Evolutionary conservation across 306 rosid genomes (phyloP).

Genomic region (Clitoria ternatea): DNA sequence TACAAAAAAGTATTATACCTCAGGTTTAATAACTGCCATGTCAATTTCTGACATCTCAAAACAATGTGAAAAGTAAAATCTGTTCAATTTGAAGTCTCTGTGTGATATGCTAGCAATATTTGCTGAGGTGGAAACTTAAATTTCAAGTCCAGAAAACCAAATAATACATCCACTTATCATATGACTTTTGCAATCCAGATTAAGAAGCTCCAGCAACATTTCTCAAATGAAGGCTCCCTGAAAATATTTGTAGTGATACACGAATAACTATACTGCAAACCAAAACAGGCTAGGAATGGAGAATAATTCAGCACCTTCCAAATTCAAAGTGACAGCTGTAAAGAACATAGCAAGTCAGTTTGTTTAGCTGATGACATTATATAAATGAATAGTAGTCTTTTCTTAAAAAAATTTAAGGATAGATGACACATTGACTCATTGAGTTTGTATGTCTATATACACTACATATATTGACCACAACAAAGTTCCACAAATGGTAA

Average conservation of each 20-base stretch:
- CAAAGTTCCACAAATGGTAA: background rate
- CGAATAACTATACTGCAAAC: too few relatives aligned
- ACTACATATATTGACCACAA: background rate
- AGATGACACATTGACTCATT: background rate
- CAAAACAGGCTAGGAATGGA: background rate
- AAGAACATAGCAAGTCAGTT: constrained; percentile 15
- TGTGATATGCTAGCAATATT: constrained; percentile 9
- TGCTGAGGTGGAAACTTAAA: constrained; percentile 3
- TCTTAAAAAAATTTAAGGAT: background rate
- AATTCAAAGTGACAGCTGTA: background rate
- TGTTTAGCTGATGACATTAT: background rate
- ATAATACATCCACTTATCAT: constrained; percentile 11
- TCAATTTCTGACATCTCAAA: constrained; percentile 76
- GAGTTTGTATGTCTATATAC: background rate
- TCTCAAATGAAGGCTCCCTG: constrained; percentile 14
- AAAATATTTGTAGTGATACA: constrained; percentile 15
- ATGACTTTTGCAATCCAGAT: background rate
- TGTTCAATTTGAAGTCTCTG: background rate
- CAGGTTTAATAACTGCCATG: constrained; percentile 78
- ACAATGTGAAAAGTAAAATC: constrained; percentile 15
- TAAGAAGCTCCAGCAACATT: background rate
- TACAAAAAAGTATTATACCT: constrained; percentile 41
- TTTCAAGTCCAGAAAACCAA: constrained; percentile 11
- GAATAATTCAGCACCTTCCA: constrained; percentile 15
- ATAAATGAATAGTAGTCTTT: background rate